Evolutionary conservation across 1,284 basidiomycete species (phyloP).

Genomic region (Austroboletus niveus): DNA sequence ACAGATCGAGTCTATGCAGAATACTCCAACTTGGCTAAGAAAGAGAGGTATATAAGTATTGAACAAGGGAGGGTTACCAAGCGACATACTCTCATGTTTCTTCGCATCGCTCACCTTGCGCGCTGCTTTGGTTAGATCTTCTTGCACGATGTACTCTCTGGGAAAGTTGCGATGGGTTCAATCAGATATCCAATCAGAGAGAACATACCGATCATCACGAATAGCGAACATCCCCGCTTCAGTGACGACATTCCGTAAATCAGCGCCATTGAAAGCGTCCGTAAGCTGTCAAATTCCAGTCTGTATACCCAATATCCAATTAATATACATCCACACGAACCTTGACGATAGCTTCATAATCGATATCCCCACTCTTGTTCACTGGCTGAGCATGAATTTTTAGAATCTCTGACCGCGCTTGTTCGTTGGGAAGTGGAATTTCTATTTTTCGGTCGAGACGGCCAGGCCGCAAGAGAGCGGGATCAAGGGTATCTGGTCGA

Average conservation of each 20-base stretch:
- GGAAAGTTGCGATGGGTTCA: neutral
- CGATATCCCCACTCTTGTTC: conserved; percentile 93
- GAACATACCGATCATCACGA: conserved; percentile 79
- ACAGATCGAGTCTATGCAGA: conserved; percentile 38
- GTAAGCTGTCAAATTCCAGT: conserved; percentile 54
- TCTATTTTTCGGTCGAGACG: conserved; percentile 98
- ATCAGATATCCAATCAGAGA: neutral
- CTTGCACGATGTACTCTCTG: conserved; percentile 89
- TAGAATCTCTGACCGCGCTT: conserved; percentile 91
- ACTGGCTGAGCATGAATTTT: conserved; percentile 97
- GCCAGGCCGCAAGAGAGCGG: conserved; percentile 93
- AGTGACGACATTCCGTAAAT: conserved; percentile 94
- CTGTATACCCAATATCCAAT: neutral
- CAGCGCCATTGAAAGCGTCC: conserved; percentile 94
- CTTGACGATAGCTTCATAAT: conserved; percentile 97
- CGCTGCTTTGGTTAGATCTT: conserved; percentile 97
- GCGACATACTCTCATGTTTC: conserved; percentile 85
- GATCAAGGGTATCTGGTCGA: conserved; percentile 95
- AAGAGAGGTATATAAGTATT: neutral
- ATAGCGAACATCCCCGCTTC: conserved; percentile 99
- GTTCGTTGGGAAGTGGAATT: conserved; percentile 97
- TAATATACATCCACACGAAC: conserved; percentile 34
- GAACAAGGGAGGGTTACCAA: neutral
- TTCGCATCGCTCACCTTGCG: conserved; percentile 95
- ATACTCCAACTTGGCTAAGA: conserved; percentile 61